Evolutionary conservation across 192 early-diverging fungal genomes (phyloP), one percentile per base, ranked within the genome.

Genomic region (Rhizophagus sp.): DNA sequence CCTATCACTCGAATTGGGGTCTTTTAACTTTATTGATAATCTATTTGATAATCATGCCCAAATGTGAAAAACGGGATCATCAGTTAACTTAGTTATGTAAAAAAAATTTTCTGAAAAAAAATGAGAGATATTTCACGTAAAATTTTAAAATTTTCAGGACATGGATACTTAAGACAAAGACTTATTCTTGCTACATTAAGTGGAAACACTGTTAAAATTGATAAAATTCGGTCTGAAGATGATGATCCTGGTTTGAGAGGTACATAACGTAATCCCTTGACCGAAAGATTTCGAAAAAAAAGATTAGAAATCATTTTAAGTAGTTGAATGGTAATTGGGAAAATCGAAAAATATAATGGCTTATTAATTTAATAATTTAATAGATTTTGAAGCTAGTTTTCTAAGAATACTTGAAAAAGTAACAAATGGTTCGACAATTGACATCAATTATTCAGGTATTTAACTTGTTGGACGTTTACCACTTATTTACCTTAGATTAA

Each of bases 351-450:
- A 39, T 77, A 12, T 17, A 24, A 44, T 70, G 1, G 1, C 1
- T 39, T 70, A 44, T 3, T 24, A 11, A 41, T 30, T 69, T 41
- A 39, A 19, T 2, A 4, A 6, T n/a, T 70, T 34, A 77, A 41
- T 41, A 95, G 97, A 99, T 88, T 98, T 91, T 80, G 98, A 99
- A 84, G 90, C 93, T 24, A 90, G 87, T 24, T 96, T 99, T 79
- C 88, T 99, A 52, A 87, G 96, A 44, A 88, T 99, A 69, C 82
- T 99, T 64, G 97, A 99, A 82, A 94, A 96, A 80, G 88, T 94
- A 8, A 97, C 97, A 47, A 98, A 99, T 86, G 98, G 97, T 27
- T 92, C 93, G 19, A 87, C 87, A 13, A 92, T 98, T n/a, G 96
- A 96, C 62, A 98, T 99, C 78, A 95, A 90, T 75, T 95, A 97